Evolutionary conservation across 2,329 filamentous ascomycete species (phyloP).

Genomic region (Hymenoscyphus albidus): DNA sequence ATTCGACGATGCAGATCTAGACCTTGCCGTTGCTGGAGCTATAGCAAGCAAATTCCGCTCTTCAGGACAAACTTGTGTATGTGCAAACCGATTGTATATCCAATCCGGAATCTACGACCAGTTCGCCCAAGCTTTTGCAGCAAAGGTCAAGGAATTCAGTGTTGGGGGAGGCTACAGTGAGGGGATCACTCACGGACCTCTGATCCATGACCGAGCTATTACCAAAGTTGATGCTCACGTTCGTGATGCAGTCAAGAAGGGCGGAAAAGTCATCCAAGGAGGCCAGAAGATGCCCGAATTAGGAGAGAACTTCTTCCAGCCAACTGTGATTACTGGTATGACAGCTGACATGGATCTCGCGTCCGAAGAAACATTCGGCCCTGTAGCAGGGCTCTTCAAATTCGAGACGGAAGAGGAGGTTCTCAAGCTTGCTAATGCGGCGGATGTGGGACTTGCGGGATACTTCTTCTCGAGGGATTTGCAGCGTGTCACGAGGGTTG

Average conservation of each 20-base stretch:
- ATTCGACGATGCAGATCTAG: constrained; percentile 90
- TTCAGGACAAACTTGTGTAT: constrained; percentile 94
- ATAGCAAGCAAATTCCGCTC: constrained; percentile 88
- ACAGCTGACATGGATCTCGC: constrained; percentile 69
- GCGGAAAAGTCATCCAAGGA: constrained; percentile 69
- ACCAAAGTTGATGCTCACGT: constrained; percentile 78
- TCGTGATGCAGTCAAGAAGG: constrained; percentile 72
- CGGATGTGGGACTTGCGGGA: constrained; percentile 52
- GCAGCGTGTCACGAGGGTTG: constrained; percentile 32
- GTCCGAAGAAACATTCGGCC: constrained; percentile 46
- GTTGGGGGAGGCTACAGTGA: constrained; percentile 71
- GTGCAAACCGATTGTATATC: constrained; percentile 78
- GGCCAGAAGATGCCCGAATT: constrained; percentile 71
- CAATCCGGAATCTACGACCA: constrained; percentile 74
- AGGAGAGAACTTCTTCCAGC: constrained; percentile 83
- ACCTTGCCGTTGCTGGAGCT: constrained; percentile 77
- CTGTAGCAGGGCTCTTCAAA: constrained; percentile 55
- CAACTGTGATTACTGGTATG: constrained; percentile 86
- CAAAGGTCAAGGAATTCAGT: constrained; percentile 69
- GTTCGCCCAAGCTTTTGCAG: constrained; percentile 65
- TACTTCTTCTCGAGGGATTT: constrained; percentile 50
- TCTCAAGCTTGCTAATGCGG: constrained; percentile 52
- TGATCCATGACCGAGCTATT: constrained; percentile 81
- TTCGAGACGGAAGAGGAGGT: constrained; percentile 57
- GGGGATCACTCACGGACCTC: constrained; percentile 71